Evolutionary conservation across 768 basidiomycete genomes (phyloP).

Genomic region (Vararia minispora): DNA sequence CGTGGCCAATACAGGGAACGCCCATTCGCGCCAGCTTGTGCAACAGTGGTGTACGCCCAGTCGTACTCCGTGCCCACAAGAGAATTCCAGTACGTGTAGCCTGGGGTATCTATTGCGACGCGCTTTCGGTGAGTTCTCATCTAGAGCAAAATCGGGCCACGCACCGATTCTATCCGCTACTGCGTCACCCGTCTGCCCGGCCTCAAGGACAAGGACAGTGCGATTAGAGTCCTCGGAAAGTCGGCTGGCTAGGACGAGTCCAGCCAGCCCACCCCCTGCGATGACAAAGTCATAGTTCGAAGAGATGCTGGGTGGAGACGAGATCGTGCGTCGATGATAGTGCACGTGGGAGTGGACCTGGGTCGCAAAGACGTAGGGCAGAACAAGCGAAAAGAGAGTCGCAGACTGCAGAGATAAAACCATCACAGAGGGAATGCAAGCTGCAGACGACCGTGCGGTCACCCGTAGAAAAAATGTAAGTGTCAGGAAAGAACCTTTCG

Average conservation of each 20-base stretch:
- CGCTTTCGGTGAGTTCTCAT: background rate
- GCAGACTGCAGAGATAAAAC: too few relatives aligned
- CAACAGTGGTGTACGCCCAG: constrained; percentile 40
- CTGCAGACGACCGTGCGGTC: too few relatives aligned
- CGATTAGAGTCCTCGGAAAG: constrained; percentile 33
- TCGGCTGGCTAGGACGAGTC: constrained; percentile 34
- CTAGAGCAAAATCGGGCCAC: constrained; percentile 9
- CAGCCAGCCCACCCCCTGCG: constrained; percentile 36
- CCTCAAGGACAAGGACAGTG: constrained; percentile 33
- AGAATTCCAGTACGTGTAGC: constrained; percentile 39
- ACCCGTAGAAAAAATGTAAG: too few relatives aligned
- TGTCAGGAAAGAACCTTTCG: too few relatives aligned
- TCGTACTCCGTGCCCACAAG: constrained; percentile 38
- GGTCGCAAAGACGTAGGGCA: too few relatives aligned
- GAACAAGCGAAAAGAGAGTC: too few relatives aligned
- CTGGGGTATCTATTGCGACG: constrained; percentile 31
- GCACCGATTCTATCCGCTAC: constrained; percentile 24
- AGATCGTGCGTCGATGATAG: background rate
- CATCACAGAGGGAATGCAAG: too few relatives aligned
- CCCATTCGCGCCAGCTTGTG: constrained; percentile 33
- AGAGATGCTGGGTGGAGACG: background rate
- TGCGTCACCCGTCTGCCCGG: constrained; percentile 34
- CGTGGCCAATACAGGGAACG: constrained; percentile 43
- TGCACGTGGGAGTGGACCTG: too few relatives aligned
- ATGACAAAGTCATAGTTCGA: constrained; percentile 52